Base-by-base conservation (phyloP, 805 yeast genomes). In the Starmerella kuoi region DNA sequence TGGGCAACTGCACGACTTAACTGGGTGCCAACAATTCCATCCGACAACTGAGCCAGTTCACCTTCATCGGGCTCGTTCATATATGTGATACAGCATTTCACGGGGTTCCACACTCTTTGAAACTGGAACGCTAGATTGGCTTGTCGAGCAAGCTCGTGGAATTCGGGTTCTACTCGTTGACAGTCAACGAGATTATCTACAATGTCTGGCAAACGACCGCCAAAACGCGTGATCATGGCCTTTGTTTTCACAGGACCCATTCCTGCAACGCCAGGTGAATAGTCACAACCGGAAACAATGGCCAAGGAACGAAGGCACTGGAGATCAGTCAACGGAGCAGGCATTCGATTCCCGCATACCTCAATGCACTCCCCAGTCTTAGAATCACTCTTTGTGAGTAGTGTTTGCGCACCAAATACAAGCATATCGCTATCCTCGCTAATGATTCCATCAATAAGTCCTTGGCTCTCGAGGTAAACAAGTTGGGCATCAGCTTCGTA, bases 401-500 rank as follows among this genome's bases (percentile, higher is more conserved):
- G 65, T 31, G 66, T 65, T 27, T 67, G 61, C 40, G 94, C 83
- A 0, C 99, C 99, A 65, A 88, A 91, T 1, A 91, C 70, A 19
- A 91, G 64, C 50, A 91, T 66, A 63, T 91, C 99, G 0, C 96
- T 86, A 58, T 91, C 99, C 56, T 91, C 99, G 32, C 94, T 79
- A 7, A 91, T 68, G 4, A 91, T 82, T 0, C 88, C 97, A 47
- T 85, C 79, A 5, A 85, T 88, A 1, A 75, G 40, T 0, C 88
- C 88, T 0, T 62, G 49, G 45, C 74, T 73, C 57, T 88, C 97
- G 33, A 91, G 67, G 54, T 77, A 85, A 8, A 87, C 97, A 80
- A 91, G 74, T 60, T 91, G 98, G 1, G 98, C 80, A 59, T 91
- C 99, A 0, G 98, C 98, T 62, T 91, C 99, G 58, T 85, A 91